A percentile compares a stretch with the other conserved stretches of the same genome.
Evolutionary conservation across 2,329 filamentous ascomycete genomes (phyloP).

Genomic region (Xylaria sp.): DNA sequence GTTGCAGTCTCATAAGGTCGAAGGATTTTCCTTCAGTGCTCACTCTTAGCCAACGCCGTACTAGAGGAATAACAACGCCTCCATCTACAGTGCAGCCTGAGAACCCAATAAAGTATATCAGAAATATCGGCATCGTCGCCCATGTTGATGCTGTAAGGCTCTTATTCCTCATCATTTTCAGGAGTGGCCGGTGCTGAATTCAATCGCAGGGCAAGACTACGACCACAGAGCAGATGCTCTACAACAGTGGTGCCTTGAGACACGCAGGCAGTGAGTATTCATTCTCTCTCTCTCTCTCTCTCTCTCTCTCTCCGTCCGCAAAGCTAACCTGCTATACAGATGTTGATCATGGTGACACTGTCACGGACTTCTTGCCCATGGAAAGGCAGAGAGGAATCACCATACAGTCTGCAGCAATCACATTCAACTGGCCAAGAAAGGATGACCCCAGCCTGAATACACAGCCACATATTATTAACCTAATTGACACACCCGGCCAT

Average conservation of each 20-base stretch:
- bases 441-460: slow-evolving; percentile 49
- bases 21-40: slow-evolving; percentile 34
- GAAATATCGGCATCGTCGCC: slow-evolving; percentile 98
- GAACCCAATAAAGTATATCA: slow-evolving; percentile 69
- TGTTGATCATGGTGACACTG: slow-evolving; percentile 95
- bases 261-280: slow-evolving; percentile 75
- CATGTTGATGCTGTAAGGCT: slow-evolving; percentile 86
- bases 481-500: slow-evolving; percentile 96
- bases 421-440: slow-evolving; percentile 83
- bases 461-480: slow-evolving; percentile 72
- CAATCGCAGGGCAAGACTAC: slow-evolving; percentile 84
- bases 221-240: slow-evolving; percentile 98
- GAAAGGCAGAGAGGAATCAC: slow-evolving; percentile 94
- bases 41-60: slow-evolving; percentile 19
- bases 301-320: not conserved
- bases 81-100: slow-evolving; percentile 47
- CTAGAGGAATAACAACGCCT: slow-evolving; percentile 40
- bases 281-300: not conserved
- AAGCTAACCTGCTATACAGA: slow-evolving; percentile 60
- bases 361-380: slow-evolving; percentile 95
- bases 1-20: slow-evolving; percentile 39
- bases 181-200: slow-evolving; percentile 5
- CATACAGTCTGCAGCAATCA: slow-evolving; percentile 96
- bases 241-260: slow-evolving; percentile 89
- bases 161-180: not conserved